Percentiles rank a stretch among this genome's conserved stretches.
Conservation (phyloP, 2,329 filamentous ascomycete genomes). For the Beauveria sp. region DNA sequence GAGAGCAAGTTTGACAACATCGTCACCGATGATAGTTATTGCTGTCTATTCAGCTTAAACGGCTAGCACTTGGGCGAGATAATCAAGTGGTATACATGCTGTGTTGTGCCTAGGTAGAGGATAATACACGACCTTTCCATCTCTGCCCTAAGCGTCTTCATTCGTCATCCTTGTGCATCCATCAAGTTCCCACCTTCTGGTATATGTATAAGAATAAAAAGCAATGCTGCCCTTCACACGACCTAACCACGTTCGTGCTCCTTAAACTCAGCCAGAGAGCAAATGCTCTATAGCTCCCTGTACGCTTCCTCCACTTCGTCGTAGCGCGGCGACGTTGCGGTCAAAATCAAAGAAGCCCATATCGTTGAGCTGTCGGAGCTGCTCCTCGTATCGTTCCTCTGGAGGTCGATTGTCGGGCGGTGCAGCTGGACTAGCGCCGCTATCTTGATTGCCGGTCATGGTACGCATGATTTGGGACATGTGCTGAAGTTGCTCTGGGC, state of each 20-base stretch:
- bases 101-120: slow-evolving; percentile 9
- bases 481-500: slow-evolving; percentile 49
- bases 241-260: background rate
- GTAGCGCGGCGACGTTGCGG: slow-evolving; percentile 77
- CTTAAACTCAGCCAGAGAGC: slow-evolving; percentile 24
- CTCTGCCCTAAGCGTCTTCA: background rate
- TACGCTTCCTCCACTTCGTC: slow-evolving; percentile 85
- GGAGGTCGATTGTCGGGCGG: slow-evolving; percentile 80
- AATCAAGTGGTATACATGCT: slow-evolving; percentile 10
- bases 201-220: slow-evolving; percentile 8
- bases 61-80: background rate
- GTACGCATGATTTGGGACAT: slow-evolving; percentile 43
- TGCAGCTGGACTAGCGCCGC: slow-evolving; percentile 34
- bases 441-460: slow-evolving; percentile 16
- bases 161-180: slow-evolving; percentile 1
- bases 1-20: background rate
- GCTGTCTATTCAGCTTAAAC: background rate
- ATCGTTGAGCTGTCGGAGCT: slow-evolving; percentile 88
- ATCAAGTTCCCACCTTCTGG: background rate
- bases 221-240: background rate
- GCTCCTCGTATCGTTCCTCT: slow-evolving; percentile 85
- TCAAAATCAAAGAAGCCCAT: slow-evolving; percentile 99
- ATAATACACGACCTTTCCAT: slow-evolving; percentile 2
- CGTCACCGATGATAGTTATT: background rate
- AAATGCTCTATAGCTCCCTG: slow-evolving; percentile 83